Percentiles rank a stretch among this genome's conserved stretches.
phyloP scores from a whole-genome alignment of 2,329 filamentous ascomycete species.

The Lasiodiplodia theobromae region DNA sequence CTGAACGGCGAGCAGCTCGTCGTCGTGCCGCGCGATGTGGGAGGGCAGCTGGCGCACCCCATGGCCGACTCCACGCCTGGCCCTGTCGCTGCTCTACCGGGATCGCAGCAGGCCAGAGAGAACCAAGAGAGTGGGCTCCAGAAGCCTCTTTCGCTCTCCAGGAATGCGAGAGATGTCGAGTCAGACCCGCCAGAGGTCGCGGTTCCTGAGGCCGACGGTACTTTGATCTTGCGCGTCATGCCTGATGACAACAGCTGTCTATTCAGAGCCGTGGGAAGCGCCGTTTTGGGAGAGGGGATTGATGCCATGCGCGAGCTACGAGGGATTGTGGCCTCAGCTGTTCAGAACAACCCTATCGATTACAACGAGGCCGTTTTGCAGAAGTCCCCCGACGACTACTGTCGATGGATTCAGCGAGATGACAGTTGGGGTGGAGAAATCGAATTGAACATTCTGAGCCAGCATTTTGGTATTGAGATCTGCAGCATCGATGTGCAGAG shows the following conservation, averaged over 20 bases:
- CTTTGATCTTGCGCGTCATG: conserved; percentile 85
- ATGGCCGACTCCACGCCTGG: conserved; percentile 35
- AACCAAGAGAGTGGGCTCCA: conserved; percentile 25
- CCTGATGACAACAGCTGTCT: conserved; percentile 95
- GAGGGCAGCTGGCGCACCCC: conserved; percentile 34
- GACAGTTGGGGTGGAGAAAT: conserved; percentile 92
- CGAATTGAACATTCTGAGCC: conserved; percentile 83
- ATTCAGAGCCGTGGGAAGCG: conserved; percentile 86
- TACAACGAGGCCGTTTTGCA: conserved; percentile 83
- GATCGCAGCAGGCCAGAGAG: conserved; percentile 13
- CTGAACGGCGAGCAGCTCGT: conserved; percentile 74
- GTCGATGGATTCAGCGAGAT: conserved; percentile 77
- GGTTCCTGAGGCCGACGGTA: conserved; percentile 63
- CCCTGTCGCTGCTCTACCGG: conserved; percentile 37
- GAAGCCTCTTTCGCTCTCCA: conserved; percentile 50
- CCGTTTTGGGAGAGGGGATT: conserved; percentile 69
- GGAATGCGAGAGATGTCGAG: conserved; percentile 53
- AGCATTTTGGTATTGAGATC: conserved; percentile 86
- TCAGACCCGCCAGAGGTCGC: conserved; percentile 69
- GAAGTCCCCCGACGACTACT: conserved; percentile 74
- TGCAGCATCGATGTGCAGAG: conserved; percentile 82
- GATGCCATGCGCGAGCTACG: conserved; percentile 76
- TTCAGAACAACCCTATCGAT: conserved; percentile 73
- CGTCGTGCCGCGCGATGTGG: conserved; percentile 58
- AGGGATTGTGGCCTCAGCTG: conserved; percentile 78